Conservation (phyloP, 345 rosid species). For the Excoecaria cochinchinensis region DNA sequence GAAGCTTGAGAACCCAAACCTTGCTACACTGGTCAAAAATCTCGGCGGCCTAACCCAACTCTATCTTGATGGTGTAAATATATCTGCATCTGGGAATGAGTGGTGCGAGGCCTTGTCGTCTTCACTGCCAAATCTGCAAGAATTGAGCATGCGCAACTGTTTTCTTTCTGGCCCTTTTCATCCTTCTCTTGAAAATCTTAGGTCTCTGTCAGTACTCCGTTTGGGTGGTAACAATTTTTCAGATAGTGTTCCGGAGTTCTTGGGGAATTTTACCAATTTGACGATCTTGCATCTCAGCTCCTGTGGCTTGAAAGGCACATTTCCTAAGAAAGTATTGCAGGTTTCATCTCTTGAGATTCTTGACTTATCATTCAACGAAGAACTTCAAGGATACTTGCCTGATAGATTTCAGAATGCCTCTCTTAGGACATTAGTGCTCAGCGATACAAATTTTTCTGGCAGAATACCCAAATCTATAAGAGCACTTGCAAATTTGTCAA, state of each 20-base stretch:
- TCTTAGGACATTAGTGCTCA: slow-evolving; percentile 26
- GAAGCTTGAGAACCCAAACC: slow-evolving; percentile 37
- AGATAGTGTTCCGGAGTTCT: slow-evolving; percentile 24
- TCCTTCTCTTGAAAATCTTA: slow-evolving; percentile 21
- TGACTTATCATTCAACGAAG: slow-evolving; percentile 16
- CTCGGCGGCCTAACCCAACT: slow-evolving; percentile 25
- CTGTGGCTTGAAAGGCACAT: slow-evolving; percentile 20
- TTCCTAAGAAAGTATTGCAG: slow-evolving; percentile 33
- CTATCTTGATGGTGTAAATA: slow-evolving; percentile 33
- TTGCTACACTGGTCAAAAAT: slow-evolving; percentile 21
- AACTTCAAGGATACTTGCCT: slow-evolving; percentile 31
- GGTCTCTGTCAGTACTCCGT: slow-evolving; percentile 17
- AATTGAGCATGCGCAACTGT: slow-evolving; percentile 41
- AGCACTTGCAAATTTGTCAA: slow-evolving; percentile 15
- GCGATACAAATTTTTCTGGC: slow-evolving; percentile 30
- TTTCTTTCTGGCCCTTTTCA: slow-evolving; percentile 28
- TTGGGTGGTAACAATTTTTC: slow-evolving; percentile 19
- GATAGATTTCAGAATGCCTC: slow-evolving; percentile 8
- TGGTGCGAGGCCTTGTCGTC: slow-evolving; percentile 34
- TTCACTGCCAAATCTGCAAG: slow-evolving; percentile 27
- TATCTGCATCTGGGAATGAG: slow-evolving; percentile 25
- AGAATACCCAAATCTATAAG: slow-evolving; percentile 36
- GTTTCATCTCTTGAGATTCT: slow-evolving; percentile 26
- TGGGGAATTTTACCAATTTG: slow-evolving; percentile 21
- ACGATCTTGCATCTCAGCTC: slow-evolving; percentile 14